Base-by-base conservation (phyloP, 768 basidiomycete species). In the Daedaleopsis sinensis region DNA sequence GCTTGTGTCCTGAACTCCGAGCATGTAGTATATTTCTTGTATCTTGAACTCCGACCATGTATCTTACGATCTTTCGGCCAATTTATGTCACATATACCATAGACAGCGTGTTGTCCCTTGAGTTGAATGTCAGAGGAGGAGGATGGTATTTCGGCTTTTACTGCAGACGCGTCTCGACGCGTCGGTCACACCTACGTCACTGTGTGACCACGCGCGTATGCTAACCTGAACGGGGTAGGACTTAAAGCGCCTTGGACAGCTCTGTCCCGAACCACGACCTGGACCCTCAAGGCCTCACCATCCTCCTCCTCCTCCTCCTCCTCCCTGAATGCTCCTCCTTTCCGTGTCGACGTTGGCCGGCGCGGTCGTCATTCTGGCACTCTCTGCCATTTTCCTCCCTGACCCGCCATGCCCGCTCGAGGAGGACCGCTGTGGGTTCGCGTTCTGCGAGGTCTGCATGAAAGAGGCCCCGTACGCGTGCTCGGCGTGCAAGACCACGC, bases 401-500 rank as follows among this genome's bases (percentile, higher is more conserved):
- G 58, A 64, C 23, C 62, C 62, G n/a, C 62, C 62, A 16, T 58
- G 49, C 49, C 49, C 62, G 21, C 62, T 64, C 51, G 58, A 52
- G 24, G 58, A 64, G 38, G 62, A 64, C 58, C 62, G 58, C 3
- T 64, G 58, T 46, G 58, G 58, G 21, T 64, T 58, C 51, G 48
- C 59, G 24, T 61, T 65, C 50, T 63, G 65, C 50, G 62, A 61
- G 39, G 65, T 63, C 23, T 63, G 65, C 59, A 43, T 36, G 27
- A 53, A 58, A 35, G 62, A 64, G 38, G 62, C 65, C 16, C 57
- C 59, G 1, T 61, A 57, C 21, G 56, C 58, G 15, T 69, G 64
- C 55, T 62, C 65, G 5, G 68, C 55, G 27, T 67, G 66, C 51
- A 65, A 67, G 23, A 62, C 59, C 24, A 61, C 68, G 5, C 60